A percentile compares a stretch with the other conserved stretches of the same genome.
These are phyloP conservation scores for Lactifluus subvellereus DNA, from an alignment of 768 basidiomycete genomes.

Conservation along the genomic window DNA sequence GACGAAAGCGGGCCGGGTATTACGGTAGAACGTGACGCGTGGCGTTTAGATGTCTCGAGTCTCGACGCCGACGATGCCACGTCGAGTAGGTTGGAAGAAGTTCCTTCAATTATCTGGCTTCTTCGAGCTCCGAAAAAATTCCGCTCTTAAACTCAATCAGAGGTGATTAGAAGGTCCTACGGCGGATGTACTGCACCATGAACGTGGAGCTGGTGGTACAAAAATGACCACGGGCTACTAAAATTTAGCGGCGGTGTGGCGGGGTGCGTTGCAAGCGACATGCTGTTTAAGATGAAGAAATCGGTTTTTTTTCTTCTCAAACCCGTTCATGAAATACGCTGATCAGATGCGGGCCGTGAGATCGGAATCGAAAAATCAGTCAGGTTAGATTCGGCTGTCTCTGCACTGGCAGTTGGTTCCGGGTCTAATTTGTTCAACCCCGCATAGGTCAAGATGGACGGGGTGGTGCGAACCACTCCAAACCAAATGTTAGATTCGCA, in stretches of 20 bases:
- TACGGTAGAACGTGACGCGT: not conserved
- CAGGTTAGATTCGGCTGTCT: too few relatives aligned
- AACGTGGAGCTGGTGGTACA: not conserved
- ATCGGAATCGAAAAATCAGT: too few relatives aligned
- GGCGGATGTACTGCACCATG: not conserved
- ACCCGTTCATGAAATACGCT: not conserved
- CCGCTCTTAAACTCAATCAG: constrained; percentile 12
- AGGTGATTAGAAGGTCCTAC: not conserved
- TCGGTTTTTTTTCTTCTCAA: not conserved
- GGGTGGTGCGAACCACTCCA: not conserved
- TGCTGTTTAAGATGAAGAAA: not conserved
- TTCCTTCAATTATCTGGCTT: not conserved
- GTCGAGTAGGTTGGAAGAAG: constrained; percentile 6
- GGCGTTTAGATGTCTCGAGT: not conserved
- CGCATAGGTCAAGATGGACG: not conserved
- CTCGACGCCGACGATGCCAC: constrained; percentile 6
- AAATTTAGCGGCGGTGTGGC: constrained; percentile 9
- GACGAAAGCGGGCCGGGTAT: not conserved
- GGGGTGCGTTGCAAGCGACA: constrained; percentile 3
- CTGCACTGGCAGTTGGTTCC: too few relatives aligned
- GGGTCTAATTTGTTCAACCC: not conserved
- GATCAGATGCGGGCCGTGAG: not conserved
- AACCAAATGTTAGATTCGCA: too few relatives aligned
- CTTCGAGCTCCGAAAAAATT: constrained; percentile 6
- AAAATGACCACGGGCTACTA: not conserved